Base-by-base conservation (phyloP, 2,329 filamentous ascomycete genomes). In the Seiridium unicorne region DNA sequence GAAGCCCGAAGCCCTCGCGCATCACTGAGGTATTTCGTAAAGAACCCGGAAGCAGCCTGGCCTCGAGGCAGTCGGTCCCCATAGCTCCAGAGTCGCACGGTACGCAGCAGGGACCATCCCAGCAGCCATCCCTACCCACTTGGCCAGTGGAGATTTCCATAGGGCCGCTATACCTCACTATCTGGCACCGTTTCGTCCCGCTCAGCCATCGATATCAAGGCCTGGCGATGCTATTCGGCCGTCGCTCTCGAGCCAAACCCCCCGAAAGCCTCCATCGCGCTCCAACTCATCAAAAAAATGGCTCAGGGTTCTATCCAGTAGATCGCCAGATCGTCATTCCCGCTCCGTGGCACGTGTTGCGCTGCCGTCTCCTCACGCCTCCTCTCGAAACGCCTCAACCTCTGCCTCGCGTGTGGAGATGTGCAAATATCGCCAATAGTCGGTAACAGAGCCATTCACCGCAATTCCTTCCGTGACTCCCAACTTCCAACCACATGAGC, bases 191-290 rank as follows among this genome's bases (percentile, higher is more conserved):
- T 64, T 58, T 67, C 65, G 64, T 66, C 66, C 65, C 62, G 60
- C 61, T 35, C 56, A 62, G 65, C 62, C 64, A 65, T 67, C 64
- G 64, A 68, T 64, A 64, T 65, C 65, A 54, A 60, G 64, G 60
- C 65, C 66, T 64, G 64, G 61, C 62, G 60, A 64, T 68, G 60
- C 66, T 66, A 73, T 73, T 73, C 68, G 70, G 66, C 64, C 58
- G 62, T 62, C 62, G 61, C 61, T 63, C 65, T 64, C 66, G 68
- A 71, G 69, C 64, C 66, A 68, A 64, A 70, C 60, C 60, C 63
- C 64, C 62, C 60, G 58, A 65, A 61, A 62, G 60, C 62, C 64
- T 64, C 61, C 58, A 62, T 46, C 60, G 60, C 62, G 64, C 68
- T 65, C 69, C 65, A 70, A 69, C 65, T 63, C 64, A 62, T 59